phyloP scores from a whole-genome alignment of 495 filamentous ascomycete species.

The Massariosphaeria phaeospora region DNA sequence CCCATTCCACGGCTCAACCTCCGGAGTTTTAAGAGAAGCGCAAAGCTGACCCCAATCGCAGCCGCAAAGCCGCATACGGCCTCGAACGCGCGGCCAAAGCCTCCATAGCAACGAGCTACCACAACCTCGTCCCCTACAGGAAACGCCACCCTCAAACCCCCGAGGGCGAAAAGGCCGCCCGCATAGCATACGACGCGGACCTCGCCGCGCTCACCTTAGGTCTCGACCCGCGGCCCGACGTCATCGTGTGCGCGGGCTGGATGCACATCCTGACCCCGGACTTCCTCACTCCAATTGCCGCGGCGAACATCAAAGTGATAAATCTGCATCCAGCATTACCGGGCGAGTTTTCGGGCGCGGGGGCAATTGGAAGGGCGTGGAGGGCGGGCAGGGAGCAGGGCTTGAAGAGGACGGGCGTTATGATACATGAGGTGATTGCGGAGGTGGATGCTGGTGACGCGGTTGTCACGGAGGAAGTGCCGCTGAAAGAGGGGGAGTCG shows the following conservation, averaged over 20 bases:
- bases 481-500: slow-evolving; percentile 53
- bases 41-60: background rate
- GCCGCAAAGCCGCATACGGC: slow-evolving; percentile 70
- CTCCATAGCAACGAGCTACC: slow-evolving; percentile 74
- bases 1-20: background rate
- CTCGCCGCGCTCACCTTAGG: slow-evolving; percentile 65
- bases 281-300: slow-evolving; percentile 63
- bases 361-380: slow-evolving; percentile 74
- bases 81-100: slow-evolving; percentile 64
- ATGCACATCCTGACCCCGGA: slow-evolving; percentile 65
- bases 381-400: slow-evolving; percentile 66
- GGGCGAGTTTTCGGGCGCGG: slow-evolving; percentile 69
- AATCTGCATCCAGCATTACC: slow-evolving; percentile 83
- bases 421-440: slow-evolving; percentile 84
- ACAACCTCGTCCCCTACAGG: slow-evolving; percentile 71
- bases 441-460: slow-evolving; percentile 79
- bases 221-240: slow-evolving; percentile 58
- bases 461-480: slow-evolving; percentile 66
- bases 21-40: background rate
- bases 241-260: slow-evolving; percentile 67
- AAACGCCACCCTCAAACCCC: slow-evolving; percentile 35
- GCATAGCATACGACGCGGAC: slow-evolving; percentile 71
- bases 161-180: slow-evolving; percentile 35
- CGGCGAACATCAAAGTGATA: slow-evolving; percentile 61
- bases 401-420: slow-evolving; percentile 79